A percentile compares a stretch with the other conserved stretches of the same genome.
phyloP scores from a whole-genome alignment of 352 stramenopile species.

The Pythium chondricola region DNA sequence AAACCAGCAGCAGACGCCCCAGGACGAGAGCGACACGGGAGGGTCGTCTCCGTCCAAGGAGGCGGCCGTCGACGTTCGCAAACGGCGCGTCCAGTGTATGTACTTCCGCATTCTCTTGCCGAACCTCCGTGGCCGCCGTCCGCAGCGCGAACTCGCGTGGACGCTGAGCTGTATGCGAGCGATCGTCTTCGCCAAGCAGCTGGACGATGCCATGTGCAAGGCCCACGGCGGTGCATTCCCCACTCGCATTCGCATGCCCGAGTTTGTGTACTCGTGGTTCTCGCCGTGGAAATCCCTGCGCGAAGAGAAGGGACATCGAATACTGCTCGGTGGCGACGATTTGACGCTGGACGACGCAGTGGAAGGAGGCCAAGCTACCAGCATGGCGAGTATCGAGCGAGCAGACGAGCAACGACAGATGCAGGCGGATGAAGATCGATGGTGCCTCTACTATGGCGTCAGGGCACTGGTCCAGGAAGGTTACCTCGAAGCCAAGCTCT shows the following conservation, averaged over 20 bases:
- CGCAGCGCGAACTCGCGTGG: slow-evolving; percentile 74
- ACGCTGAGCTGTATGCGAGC: slow-evolving; percentile 87
- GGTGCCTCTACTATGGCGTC: slow-evolving; percentile 92
- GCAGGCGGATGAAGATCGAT: slow-evolving; percentile 85
- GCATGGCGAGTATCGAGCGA: slow-evolving; percentile 9
- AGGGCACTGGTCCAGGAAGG: slow-evolving; percentile 80
- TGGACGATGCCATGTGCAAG: slow-evolving; percentile 72
- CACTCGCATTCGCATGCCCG: slow-evolving; percentile 81
- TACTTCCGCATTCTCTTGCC: slow-evolving; percentile 89
- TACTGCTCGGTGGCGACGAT: slow-evolving; percentile 1
- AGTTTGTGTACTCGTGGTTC: slow-evolving; percentile 94
- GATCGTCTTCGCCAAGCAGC: slow-evolving; percentile 86
- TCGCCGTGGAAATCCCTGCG: slow-evolving; percentile 56
- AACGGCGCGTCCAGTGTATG: slow-evolving; percentile 73
- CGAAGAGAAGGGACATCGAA: slow-evolving; percentile 36
- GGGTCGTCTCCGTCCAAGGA: neutral
- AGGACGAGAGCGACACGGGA: neutral
- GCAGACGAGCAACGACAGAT: slow-evolving; percentile 35
- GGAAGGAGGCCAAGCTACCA: neutral
- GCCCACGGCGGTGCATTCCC: slow-evolving; percentile 36
- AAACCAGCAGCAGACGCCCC: neutral
- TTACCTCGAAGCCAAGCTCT: slow-evolving; percentile 87
- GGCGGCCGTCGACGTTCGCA: slow-evolving; percentile 20
- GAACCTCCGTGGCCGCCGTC: slow-evolving; percentile 78
- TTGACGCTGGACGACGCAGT: slow-evolving; percentile 19